These are phyloP conservation scores for Cladophialophora carrionii DNA, from an alignment of 2,329 filamentous ascomycete species.

Conservation along the genomic window DNA sequence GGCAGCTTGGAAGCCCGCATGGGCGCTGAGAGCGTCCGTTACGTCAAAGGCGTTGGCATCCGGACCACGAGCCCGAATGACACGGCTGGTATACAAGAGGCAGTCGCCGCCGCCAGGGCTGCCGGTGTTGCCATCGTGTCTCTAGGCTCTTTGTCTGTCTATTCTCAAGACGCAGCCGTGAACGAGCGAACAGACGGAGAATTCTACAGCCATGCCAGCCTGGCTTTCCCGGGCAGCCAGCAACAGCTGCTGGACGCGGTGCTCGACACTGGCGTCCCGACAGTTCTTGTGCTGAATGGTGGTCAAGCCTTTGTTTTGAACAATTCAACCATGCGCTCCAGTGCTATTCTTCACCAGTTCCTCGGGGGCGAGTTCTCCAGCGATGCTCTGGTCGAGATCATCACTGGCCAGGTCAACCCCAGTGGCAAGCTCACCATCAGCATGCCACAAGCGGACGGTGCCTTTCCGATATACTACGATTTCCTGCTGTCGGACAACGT, in stretches of 20 bases:
- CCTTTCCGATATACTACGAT: conserved; percentile 1
- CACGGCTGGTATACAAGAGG: neutral
- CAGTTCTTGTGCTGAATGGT: conserved; percentile 10
- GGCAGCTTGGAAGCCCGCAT: neutral
- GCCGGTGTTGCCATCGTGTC: neutral
- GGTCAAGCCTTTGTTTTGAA: conserved; percentile 14
- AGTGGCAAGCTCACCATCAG: conserved; percentile 13
- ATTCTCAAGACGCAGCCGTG: neutral
- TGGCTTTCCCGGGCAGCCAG: conserved; percentile 8
- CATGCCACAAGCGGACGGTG: conserved; percentile 7
- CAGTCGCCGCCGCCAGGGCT: neutral
- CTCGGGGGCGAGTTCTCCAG: conserved; percentile 7
- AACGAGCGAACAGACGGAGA: conserved; percentile 1
- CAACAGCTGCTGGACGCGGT: conserved; percentile 12
- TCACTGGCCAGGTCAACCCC: conserved; percentile 7
- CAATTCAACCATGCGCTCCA: conserved; percentile 8
- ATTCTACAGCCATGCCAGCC: conserved; percentile 5
- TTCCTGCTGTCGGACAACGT: neutral
- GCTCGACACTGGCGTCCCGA: conserved; percentile 10
- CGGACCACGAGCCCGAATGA: neutral
- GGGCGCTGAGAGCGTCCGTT: neutral
- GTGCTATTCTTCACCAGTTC: conserved; percentile 10
- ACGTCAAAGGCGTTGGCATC: neutral
- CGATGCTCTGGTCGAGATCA: conserved; percentile 12
- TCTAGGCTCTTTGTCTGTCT: neutral